Percentiles rank a stretch among this genome's conserved stretches.
Conservation (phyloP, 768 basidiomycete genomes). For the Lactifluus pinguis region DNA sequence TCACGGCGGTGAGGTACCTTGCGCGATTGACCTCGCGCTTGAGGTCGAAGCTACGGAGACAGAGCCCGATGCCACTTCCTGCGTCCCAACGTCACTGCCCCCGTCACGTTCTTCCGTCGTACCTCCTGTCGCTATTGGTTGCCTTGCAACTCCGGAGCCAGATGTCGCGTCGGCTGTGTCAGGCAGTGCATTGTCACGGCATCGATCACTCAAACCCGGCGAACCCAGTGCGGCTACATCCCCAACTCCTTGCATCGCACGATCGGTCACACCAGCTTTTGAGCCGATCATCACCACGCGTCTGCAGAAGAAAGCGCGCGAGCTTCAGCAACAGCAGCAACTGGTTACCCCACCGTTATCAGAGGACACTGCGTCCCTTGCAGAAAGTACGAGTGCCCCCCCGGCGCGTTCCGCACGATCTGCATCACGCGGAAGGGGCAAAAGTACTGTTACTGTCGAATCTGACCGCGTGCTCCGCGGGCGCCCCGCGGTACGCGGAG, state of each 20-base stretch:
- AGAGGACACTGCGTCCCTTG: slow-evolving; percentile 34
- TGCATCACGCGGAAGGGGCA: slow-evolving; percentile 20
- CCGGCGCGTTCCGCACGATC: slow-evolving; percentile 21
- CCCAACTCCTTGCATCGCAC: slow-evolving; percentile 17
- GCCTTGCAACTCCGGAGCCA: slow-evolving; percentile 13
- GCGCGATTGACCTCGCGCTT: slow-evolving; percentile 7
- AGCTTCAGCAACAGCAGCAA: slow-evolving; percentile 31
- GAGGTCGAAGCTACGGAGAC: slow-evolving; percentile 14
- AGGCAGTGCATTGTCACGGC: slow-evolving; percentile 7
- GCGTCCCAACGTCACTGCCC: not conserved
- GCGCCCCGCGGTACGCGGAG: slow-evolving; percentile 13
- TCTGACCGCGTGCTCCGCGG: slow-evolving; percentile 16
- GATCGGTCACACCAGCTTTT: slow-evolving; percentile 27
- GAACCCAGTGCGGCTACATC: slow-evolving; percentile 21
- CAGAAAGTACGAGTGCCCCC: slow-evolving; percentile 22
- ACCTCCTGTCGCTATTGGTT: not conserved
- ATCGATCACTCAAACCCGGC: slow-evolving; percentile 7
- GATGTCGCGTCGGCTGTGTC: not conserved
- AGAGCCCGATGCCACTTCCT: slow-evolving; percentile 6
- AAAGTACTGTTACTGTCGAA: not conserved
- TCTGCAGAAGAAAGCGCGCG: slow-evolving; percentile 37
- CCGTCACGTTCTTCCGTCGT: slow-evolving; percentile 13
- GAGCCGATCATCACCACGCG: slow-evolving; percentile 55
- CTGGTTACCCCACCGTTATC: slow-evolving; percentile 42
- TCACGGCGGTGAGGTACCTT: not conserved